Evolutionary conservation across 129 eudicot species (phyloP).

Genomic region (Flaveria sonorensis): DNA sequence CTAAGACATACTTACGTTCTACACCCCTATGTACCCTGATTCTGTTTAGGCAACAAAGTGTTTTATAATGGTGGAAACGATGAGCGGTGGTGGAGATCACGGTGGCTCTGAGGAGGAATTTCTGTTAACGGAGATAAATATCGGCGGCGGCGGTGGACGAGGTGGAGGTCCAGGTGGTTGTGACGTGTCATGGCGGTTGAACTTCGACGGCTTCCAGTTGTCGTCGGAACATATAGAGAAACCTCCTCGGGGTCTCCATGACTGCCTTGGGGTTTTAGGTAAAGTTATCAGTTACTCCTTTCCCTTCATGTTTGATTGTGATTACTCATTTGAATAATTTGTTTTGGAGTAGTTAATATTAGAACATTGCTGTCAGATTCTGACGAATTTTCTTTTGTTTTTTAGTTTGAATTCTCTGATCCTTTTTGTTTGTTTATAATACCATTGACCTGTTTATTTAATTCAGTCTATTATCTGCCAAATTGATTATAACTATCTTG

Average conservation of each 20-base stretch:
- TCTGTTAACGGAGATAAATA: slow-evolving; percentile 36
- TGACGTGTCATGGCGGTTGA: slow-evolving; percentile 73
- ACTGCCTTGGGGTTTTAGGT: slow-evolving; percentile 81
- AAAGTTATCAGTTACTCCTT: not conserved
- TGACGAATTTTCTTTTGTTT: slow-evolving; percentile 14
- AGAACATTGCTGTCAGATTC: slow-evolving; percentile 7
- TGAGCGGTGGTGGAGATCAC: slow-evolving; percentile 30
- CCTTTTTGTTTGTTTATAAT: slow-evolving; percentile 15
- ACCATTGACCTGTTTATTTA: slow-evolving; percentile 9
- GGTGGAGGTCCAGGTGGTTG: not conserved
- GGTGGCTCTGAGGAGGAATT: slow-evolving; percentile 48
- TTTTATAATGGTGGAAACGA: slow-evolving; percentile 53
- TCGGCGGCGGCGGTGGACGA: slow-evolving; percentile 8
- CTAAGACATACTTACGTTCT: slow-evolving; percentile 4
- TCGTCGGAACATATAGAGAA: slow-evolving; percentile 61
- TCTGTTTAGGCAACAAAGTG: slow-evolving; percentile 6
- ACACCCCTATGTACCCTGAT: slow-evolving; percentile 22
- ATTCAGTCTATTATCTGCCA: not conserved
- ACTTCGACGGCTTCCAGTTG: slow-evolving; percentile 61
- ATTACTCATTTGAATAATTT: no score
- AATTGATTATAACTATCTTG: not conserved
- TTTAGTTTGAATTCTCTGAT: not conserved
- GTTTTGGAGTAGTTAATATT: not conserved
- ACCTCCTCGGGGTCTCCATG: slow-evolving; percentile 64
- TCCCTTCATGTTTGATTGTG: not conserved